phyloP scores from a whole-genome alignment of 371 early-diverging fungal genomes.

The Rhizopus sp. region DNA sequence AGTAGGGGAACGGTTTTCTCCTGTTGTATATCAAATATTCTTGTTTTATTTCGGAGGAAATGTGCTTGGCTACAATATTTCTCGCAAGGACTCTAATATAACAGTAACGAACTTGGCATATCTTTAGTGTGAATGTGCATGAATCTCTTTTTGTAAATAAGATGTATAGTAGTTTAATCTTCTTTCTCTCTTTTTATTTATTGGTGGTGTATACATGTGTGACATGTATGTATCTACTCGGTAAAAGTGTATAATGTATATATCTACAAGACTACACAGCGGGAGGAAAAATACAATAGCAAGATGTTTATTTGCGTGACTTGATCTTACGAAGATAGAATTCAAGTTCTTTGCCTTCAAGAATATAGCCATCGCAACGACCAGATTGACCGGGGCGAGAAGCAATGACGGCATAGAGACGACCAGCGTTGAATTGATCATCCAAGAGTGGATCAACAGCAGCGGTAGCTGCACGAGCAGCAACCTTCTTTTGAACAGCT shows the following conservation, averaged over 20 bases:
- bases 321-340: slow-evolving; percentile 95
- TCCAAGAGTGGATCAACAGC: slow-evolving; percentile 87
- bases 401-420: slow-evolving; percentile 91
- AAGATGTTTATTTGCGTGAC: slow-evolving; percentile 24
- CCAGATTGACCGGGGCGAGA: slow-evolving; percentile 99
- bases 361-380: slow-evolving; percentile 97
- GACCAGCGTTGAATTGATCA: slow-evolving; percentile 95
- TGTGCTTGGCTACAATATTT: slow-evolving; percentile 35
- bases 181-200: no score
- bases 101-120: slow-evolving; percentile 2
- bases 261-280: no score
- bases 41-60: slow-evolving; percentile 43
- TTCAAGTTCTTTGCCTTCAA: slow-evolving; percentile 98
- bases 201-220: no score
- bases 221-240: no score
- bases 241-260: no score
- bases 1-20: slow-evolving; percentile 19
- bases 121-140: neutral
- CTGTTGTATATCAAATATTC: slow-evolving; percentile 30
- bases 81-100: slow-evolving; percentile 22
- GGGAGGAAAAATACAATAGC: no score
- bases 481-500: slow-evolving; percentile 87
- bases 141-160: no score
- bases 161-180: no score
- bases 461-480: slow-evolving; percentile 76